Conservation (phyloP, 2,329 filamentous ascomycete genomes). For the Aspergillus sp. region DNA sequence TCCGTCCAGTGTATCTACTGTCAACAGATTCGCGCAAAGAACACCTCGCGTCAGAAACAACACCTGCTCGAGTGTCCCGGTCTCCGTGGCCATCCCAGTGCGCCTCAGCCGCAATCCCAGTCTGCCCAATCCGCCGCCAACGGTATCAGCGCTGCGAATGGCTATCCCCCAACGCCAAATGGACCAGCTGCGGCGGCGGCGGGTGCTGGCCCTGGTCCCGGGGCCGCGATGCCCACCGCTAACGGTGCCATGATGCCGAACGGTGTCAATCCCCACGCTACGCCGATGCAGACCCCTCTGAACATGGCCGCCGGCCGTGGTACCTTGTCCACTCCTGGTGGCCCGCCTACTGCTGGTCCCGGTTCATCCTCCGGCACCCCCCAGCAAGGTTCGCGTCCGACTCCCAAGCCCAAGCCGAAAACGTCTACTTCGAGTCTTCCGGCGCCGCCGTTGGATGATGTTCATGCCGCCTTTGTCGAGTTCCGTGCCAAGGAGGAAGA, state of each 20-base stretch:
- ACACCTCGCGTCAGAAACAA: conserved; percentile 47
- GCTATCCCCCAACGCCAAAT: conserved; percentile 38
- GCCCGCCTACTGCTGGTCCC: conserved; percentile 20
- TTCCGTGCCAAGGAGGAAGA: conserved; percentile 43
- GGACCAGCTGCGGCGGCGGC: conserved; percentile 27
- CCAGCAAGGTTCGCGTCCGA: conserved; percentile 29
- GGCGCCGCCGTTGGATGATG: conserved; percentile 43
- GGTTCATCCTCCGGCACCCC: conserved; percentile 23
- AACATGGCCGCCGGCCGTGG: conserved; percentile 34
- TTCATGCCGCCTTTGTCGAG: conserved; percentile 45
- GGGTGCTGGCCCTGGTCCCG: conserved; percentile 25
- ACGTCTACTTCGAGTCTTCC: conserved; percentile 36
- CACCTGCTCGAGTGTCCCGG: conserved; percentile 46
- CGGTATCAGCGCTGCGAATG: conserved; percentile 36
- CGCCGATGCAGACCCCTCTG: conserved; percentile 37
- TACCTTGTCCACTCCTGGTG: conserved; percentile 32
- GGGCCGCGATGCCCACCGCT: conserved; percentile 33
- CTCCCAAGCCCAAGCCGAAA: conserved; percentile 34
- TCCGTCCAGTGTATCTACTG: conserved; percentile 50
- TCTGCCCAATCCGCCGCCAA: conserved; percentile 32
- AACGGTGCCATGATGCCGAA: conserved; percentile 40
- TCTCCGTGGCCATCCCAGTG: conserved; percentile 40
- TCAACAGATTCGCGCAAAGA: conserved; percentile 48
- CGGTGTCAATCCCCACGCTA: conserved; percentile 38
- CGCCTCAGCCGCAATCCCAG: conserved; percentile 36